phyloP scores from a whole-genome alignment of 1,284 basidiomycete genomes.

The Ganoderma boninense region DNA sequence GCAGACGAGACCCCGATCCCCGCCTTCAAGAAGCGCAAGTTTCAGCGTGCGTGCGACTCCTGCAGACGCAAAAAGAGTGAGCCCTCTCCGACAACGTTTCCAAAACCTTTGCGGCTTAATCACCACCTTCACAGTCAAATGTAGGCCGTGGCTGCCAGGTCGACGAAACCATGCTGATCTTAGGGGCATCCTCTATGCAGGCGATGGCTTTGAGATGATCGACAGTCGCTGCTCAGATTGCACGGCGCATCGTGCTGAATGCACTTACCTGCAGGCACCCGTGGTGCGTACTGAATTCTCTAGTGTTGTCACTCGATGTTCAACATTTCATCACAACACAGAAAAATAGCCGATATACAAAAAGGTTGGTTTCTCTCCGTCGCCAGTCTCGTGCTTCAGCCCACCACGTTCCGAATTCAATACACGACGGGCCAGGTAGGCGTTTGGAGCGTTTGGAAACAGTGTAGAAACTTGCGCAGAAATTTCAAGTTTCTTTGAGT shows the following conservation, averaged over 20 bases:
- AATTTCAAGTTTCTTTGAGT: too few relatives aligned
- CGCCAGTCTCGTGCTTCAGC: too few relatives aligned
- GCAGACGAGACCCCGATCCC: slow-evolving; percentile 41
- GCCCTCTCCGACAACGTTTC: slow-evolving; percentile 31
- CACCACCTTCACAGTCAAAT: slow-evolving; percentile 29
- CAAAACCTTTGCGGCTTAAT: not conserved
- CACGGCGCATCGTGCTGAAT: slow-evolving; percentile 72
- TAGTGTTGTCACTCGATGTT: slow-evolving; percentile 49
- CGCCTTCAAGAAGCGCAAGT: slow-evolving; percentile 66
- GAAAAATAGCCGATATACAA: slow-evolving; percentile 80
- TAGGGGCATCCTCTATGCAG: slow-evolving; percentile 16
- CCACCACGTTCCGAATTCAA: too few relatives aligned
- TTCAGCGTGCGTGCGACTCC: slow-evolving; percentile 79
- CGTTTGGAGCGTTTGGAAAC: too few relatives aligned
- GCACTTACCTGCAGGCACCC: slow-evolving; percentile 75
- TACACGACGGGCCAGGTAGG: too few relatives aligned
- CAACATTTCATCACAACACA: slow-evolving; percentile 36
- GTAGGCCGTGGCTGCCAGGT: slow-evolving; percentile 17
- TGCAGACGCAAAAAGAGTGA: slow-evolving; percentile 80
- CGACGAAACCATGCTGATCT: too few relatives aligned
- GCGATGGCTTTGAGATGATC: slow-evolving; percentile 53
- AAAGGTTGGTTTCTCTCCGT: slow-evolving; percentile 63
- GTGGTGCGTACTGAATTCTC: too few relatives aligned
- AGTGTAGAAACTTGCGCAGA: too few relatives aligned
- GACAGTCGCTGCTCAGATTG: slow-evolving; percentile 82